Conservation (phyloP, 2,329 filamentous ascomycete genomes). For the Hypoxylon rubiginosum region DNA sequence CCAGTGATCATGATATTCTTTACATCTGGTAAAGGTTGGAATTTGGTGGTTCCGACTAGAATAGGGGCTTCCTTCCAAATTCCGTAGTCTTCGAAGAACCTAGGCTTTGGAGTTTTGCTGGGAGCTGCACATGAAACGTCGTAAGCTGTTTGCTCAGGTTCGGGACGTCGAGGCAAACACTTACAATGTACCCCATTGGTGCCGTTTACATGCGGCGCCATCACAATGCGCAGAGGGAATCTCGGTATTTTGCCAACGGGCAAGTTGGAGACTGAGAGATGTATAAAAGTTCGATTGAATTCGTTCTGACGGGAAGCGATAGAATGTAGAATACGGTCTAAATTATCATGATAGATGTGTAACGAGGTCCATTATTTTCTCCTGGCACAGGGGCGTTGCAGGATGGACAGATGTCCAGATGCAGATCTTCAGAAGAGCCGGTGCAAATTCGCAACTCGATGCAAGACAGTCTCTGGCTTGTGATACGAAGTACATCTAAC, state of each 20-base stretch:
- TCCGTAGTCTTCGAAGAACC: conserved; percentile 70
- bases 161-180: conserved; percentile 18
- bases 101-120: conserved; percentile 46
- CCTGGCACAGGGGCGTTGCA: conserved; percentile 29
- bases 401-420: conserved; percentile 44
- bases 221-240: conserved; percentile 41
- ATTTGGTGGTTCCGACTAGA: conserved; percentile 77
- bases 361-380: conserved; percentile 39
- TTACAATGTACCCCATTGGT: conserved; percentile 48
- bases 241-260: conserved; percentile 20
- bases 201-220: conserved; percentile 44
- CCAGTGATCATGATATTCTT: conserved; percentile 88
- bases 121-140: conserved; percentile 35
- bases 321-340: conserved; percentile 12
- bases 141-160: conserved; percentile 27
- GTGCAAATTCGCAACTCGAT: conserved; percentile 37
- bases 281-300: conserved; percentile 1
- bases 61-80: conserved; percentile 80
- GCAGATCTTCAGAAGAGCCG: conserved; percentile 39
- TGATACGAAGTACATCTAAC: conserved; percentile 33
- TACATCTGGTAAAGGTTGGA: conserved; percentile 75
- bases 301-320: conserved; percentile 1
- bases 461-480: conserved; percentile 38
- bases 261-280: conserved; percentile 8
- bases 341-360: conserved; percentile 28